A percentile compares a stretch with the other conserved stretches of the same genome.
These are phyloP conservation scores for Neopestalotiopsis sp. DNA, from an alignment of 2,329 filamentous ascomycete species.

Conservation along the genomic window DNA sequence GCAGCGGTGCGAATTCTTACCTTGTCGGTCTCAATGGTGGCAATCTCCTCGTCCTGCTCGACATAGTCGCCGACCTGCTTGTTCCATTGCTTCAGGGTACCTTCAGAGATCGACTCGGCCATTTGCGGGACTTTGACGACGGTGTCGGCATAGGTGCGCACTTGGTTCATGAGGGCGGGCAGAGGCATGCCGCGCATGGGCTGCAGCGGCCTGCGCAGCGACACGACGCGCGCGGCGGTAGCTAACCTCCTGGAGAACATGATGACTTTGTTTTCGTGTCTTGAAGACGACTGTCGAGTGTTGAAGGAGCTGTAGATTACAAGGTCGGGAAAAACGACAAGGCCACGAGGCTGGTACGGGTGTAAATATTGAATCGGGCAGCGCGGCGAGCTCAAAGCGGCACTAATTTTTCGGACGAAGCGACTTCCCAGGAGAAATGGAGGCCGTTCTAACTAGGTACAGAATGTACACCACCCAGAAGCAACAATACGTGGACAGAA, in stretches of 20 bases:
- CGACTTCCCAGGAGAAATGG: conserved; percentile 5
- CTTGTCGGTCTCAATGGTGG: conserved; percentile 99
- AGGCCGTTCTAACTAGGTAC: neutral
- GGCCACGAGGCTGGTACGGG: conserved; percentile 18
- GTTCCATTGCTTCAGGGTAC: conserved; percentile 92
- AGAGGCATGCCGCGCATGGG: conserved; percentile 52
- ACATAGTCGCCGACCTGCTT: conserved; percentile 94
- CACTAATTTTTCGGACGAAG: neutral
- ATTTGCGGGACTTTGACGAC: conserved; percentile 95
- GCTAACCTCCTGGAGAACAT: conserved; percentile 42
- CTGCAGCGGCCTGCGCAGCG: conserved; percentile 41
- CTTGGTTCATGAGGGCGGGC: conserved; percentile 59
- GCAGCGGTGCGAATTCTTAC: conserved; percentile 48
- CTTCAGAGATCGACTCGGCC: conserved; percentile 98
- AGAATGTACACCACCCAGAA: neutral
- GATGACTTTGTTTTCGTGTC: conserved; percentile 7
- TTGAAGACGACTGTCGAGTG: neutral
- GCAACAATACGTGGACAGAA: no score
- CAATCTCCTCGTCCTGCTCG: conserved; percentile 95
- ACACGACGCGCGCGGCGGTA: conserved; percentile 47
- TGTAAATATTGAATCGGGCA: conserved; percentile 21
- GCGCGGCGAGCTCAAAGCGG: conserved; percentile 2
- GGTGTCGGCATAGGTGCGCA: conserved; percentile 75
- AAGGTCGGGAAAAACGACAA: no score
- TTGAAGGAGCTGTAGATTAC: no score